These are phyloP conservation scores for Fistulinella cinereoalba DNA, from an alignment of 1,284 basidiomycete species.

Conservation along the genomic window DNA sequence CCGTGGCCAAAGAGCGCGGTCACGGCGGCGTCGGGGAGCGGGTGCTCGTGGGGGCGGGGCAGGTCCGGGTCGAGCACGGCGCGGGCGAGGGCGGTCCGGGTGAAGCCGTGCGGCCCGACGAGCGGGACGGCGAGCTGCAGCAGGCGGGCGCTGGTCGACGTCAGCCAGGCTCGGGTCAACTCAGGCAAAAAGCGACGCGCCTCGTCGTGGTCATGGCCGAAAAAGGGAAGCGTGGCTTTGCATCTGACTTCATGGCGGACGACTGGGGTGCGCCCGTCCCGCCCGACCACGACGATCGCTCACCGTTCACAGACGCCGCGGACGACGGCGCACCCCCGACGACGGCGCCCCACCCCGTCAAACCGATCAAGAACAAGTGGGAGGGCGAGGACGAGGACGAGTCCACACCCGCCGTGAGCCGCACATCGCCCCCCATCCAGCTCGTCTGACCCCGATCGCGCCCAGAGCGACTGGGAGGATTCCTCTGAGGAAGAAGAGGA, in stretches of 20 bases:
- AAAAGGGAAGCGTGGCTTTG: neutral
- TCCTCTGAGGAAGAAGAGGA: conserved; percentile 80
- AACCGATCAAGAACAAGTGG: conserved; percentile 64
- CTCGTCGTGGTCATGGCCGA: conserved; percentile 17
- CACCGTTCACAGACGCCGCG: conserved; percentile 41
- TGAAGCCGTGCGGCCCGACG: conserved; percentile 65
- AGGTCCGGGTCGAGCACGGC: conserved; percentile 56
- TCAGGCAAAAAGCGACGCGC: conserved; percentile 5
- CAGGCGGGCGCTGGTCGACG: conserved; percentile 35
- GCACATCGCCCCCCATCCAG: neutral
- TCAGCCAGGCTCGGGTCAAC: neutral
- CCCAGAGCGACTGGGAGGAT: conserved; percentile 90
- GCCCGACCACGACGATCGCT: conserved; percentile 14
- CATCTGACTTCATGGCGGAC: neutral
- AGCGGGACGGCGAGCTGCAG: conserved; percentile 62
- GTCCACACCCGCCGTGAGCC: conserved; percentile 50
- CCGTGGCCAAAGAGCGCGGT: conserved; percentile 71
- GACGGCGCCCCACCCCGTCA: conserved; percentile 40
- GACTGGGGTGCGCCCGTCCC: conserved; percentile 41
- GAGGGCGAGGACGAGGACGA: conserved; percentile 89
- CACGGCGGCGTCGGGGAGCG: conserved; percentile 67
- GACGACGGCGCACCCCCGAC: conserved; percentile 48
- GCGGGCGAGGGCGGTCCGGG: conserved; percentile 62
- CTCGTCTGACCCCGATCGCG: neutral
- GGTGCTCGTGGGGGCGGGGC: conserved; percentile 49